phyloP scores from a whole-genome alignment of 2,329 filamentous ascomycete genomes.

The Neospermospora avenae region DNA sequence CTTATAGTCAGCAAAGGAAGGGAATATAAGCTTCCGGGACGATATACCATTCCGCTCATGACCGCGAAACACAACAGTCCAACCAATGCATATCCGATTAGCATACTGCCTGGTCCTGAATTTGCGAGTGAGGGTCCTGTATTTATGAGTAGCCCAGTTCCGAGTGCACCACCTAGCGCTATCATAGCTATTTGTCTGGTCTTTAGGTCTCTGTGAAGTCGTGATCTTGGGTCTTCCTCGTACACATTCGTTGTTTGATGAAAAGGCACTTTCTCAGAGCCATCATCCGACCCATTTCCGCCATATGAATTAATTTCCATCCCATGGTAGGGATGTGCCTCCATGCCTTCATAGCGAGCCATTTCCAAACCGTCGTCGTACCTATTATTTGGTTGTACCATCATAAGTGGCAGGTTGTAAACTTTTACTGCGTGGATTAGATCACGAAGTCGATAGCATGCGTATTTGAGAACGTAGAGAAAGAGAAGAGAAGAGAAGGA shows the following conservation, averaged over 20 bases:
- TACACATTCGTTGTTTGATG: constrained; percentile 15
- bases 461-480: neutral
- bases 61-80: constrained; percentile 75
- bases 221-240: constrained; percentile 27
- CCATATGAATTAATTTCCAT: constrained; percentile 18
- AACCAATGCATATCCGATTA: constrained; percentile 68
- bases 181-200: constrained; percentile 58
- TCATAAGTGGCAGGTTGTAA: neutral
- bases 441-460: neutral
- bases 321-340: constrained; percentile 13
- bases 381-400: constrained; percentile 5
- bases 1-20: neutral
- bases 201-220: constrained; percentile 49
- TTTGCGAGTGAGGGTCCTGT: constrained; percentile 45
- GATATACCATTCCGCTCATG: constrained; percentile 65
- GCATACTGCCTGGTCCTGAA: constrained; percentile 60
- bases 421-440: neutral
- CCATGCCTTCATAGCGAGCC: constrained; percentile 17
- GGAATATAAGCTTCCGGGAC: neutral
- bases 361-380: constrained; percentile 16
- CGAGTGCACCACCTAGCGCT: constrained; percentile 66
- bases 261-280: constrained; percentile 18
- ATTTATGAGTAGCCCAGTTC: constrained; percentile 65
- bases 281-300: constrained; percentile 14
- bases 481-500: no score